These are phyloP conservation scores for Trichophyton simii DNA, from an alignment of 2,329 filamentous ascomycete genomes.

Conservation along the genomic window DNA sequence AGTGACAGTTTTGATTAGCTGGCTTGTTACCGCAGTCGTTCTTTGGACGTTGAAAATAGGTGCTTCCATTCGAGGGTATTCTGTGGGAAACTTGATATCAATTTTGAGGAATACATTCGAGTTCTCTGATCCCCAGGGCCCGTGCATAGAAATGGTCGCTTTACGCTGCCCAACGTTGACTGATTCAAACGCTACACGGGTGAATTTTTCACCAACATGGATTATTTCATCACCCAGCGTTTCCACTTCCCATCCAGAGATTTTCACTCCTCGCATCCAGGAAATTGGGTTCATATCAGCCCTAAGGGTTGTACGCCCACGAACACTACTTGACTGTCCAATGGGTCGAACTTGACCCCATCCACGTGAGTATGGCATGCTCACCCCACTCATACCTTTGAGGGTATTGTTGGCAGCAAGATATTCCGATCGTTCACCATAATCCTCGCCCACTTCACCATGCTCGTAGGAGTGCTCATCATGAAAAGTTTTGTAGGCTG, in stretches of 20 bases:
- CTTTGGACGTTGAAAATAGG: constrained; percentile 45
- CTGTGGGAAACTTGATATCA: constrained; percentile 45
- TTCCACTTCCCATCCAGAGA: constrained; percentile 42
- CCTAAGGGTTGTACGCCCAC: constrained; percentile 35
- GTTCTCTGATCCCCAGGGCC: constrained; percentile 45
- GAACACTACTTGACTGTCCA: constrained; percentile 37
- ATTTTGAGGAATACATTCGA: constrained; percentile 44
- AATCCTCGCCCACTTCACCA: background rate
- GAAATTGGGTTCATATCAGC: constrained; percentile 47
- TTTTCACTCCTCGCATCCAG: constrained; percentile 55
- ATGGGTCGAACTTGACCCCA: constrained; percentile 36
- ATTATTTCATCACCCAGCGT: constrained; percentile 50
- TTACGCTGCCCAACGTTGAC: constrained; percentile 44
- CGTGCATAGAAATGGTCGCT: constrained; percentile 45
- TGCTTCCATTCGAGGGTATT: constrained; percentile 42
- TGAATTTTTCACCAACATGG: constrained; percentile 48
- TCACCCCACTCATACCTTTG: constrained; percentile 38
- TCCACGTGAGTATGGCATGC: constrained; percentile 40
- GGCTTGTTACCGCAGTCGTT: constrained; percentile 43
- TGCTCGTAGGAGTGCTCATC: constrained; percentile 28
- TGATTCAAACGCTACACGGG: constrained; percentile 47
- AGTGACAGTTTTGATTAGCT: constrained; percentile 38
- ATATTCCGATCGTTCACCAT: background rate
- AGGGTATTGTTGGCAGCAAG: constrained; percentile 22
- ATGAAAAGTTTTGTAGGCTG: constrained; percentile 73